Evolutionary conservation across 768 basidiomycete genomes (phyloP), one percentile per base, ranked within the genome.

Genomic region (Lentinula aciculospora): DNA sequence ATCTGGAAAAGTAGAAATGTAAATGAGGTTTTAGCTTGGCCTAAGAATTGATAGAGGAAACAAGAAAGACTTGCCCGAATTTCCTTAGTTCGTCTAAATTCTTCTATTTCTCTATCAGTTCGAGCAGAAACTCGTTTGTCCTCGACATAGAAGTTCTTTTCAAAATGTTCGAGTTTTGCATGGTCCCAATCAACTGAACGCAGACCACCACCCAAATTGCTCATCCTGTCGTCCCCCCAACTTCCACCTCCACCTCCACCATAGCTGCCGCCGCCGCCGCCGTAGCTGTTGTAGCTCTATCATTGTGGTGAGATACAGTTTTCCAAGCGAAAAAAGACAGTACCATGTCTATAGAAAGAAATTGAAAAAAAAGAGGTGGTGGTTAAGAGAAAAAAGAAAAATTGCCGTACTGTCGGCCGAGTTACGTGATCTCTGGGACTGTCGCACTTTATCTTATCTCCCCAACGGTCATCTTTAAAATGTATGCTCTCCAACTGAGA

Each of bases 121-220:
- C 87, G 87, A 32, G 80, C 75, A 23, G 85, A 72, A 45, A 98
- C 92, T 31, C 85, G 83, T 67, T 89, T 87, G 72, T 98, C 92
- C 71, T 99, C 94, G 46, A 86, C 78, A 65, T 95, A 95, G 64
- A 96, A 98, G 78, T 98, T 98, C 78, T 98, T 99, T 74, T 98
- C 96, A 64, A 99, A 98, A 64, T 81, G 86, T 66, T 86, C 81
- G 58, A 97, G 75, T 60, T 84, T 85, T 50, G 84, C 77, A 42
- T 72, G 72, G 55, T 76, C 70, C 97, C 97, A 99, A 74, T 98
- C 92, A 57, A 97, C 86, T 49, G 79, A 78, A 61, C 86, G 85
- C 54, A 98, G 80, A 48, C 90, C 82, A 37, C 88, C 84, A 36
- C 96, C 95, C n/a, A 98, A 82, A 67, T 79, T 81, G 53, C 82